phyloP scores from a whole-genome alignment of 225 moss, liverwort and hornwort species.

The Bryoerythrophyllum caledonicum region DNA sequence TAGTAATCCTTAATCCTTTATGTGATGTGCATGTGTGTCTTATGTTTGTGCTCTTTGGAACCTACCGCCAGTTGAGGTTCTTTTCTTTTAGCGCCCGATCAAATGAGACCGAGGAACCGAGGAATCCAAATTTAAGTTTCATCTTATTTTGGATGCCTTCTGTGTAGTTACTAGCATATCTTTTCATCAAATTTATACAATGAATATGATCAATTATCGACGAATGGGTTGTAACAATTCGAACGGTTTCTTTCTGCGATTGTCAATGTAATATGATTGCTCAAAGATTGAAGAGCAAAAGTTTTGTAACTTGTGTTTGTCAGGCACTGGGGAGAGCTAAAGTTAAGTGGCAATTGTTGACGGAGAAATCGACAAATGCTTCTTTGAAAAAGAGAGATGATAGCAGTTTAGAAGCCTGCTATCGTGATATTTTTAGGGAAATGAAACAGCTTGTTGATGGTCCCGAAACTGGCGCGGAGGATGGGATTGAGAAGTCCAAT shows the following conservation, averaged over 20 bases:
- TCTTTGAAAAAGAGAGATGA: slow-evolving; percentile 77
- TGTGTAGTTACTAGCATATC: neutral
- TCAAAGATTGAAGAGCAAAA: neutral
- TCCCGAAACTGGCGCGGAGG: slow-evolving; percentile 51
- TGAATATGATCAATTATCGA: slow-evolving; percentile 10
- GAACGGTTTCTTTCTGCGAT: slow-evolving; percentile 1
- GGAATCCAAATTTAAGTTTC: neutral
- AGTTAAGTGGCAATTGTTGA: slow-evolving; percentile 68
- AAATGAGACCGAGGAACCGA: slow-evolving; percentile 12
- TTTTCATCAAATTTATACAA: neutral
- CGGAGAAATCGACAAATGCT: slow-evolving; percentile 54
- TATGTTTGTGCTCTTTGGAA: slow-evolving; percentile 11
- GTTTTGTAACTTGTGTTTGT: slow-evolving; percentile 20
- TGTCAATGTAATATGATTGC: slow-evolving; percentile 7
- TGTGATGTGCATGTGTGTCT: slow-evolving; percentile 18
- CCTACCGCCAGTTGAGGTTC: slow-evolving; percentile 18
- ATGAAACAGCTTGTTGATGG: slow-evolving; percentile 74
- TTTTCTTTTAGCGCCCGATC: slow-evolving; percentile 10
- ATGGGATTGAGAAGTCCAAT: slow-evolving; percentile 49
- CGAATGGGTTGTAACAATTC: neutral
- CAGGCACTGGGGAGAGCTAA: slow-evolving; percentile 63
- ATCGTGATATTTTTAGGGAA: slow-evolving; percentile 73
- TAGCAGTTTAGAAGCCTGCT: slow-evolving; percentile 70
- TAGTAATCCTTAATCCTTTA: slow-evolving; percentile 23
- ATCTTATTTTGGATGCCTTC: slow-evolving; percentile 8